Percentiles rank a stretch among this genome's conserved stretches.
Evolutionary conservation across 78 protist species (phyloP).

Genomic region (Salpingoeca rosetta): DNA sequence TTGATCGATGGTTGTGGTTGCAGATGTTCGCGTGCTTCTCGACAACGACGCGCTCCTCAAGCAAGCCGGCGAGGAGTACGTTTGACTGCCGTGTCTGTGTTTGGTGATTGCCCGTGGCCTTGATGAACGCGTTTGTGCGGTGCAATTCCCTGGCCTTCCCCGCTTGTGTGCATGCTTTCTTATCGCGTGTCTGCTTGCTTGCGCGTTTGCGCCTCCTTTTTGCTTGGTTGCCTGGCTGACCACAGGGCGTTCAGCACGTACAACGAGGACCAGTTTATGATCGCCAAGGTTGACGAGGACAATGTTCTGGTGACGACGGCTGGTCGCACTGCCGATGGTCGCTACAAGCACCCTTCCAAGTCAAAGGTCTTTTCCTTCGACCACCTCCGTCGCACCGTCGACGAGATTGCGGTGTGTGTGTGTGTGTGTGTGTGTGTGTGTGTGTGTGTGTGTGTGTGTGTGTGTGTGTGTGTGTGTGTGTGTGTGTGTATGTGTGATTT

Average conservation of each 20-base stretch:
- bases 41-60: slow-evolving; percentile 18
- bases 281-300: neutral
- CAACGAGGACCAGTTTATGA: slow-evolving; percentile 18
- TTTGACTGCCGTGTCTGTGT: neutral
- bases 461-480: too few species aligned
- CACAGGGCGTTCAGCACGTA: neutral
- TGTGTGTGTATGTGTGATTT: too few species aligned
- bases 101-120: neutral
- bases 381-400: slow-evolving; percentile 7
- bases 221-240: neutral
- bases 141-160: neutral
- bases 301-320: slow-evolving; percentile 14
- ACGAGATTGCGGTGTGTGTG: neutral
- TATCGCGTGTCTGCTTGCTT: neutral
- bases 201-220: neutral
- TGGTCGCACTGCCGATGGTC: neutral
- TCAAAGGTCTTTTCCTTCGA: slow-evolving; percentile 8
- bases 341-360: slow-evolving; percentile 5
- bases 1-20: neutral
- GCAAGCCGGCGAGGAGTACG: neutral
- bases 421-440: too few species aligned
- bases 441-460: too few species aligned
- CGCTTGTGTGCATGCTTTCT: neutral
- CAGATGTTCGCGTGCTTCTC: slow-evolving; percentile 17
- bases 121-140: neutral